phyloP scores from a whole-genome alignment of 1,284 basidiomycete genomes.

The Marasmius tenuissimus region DNA sequence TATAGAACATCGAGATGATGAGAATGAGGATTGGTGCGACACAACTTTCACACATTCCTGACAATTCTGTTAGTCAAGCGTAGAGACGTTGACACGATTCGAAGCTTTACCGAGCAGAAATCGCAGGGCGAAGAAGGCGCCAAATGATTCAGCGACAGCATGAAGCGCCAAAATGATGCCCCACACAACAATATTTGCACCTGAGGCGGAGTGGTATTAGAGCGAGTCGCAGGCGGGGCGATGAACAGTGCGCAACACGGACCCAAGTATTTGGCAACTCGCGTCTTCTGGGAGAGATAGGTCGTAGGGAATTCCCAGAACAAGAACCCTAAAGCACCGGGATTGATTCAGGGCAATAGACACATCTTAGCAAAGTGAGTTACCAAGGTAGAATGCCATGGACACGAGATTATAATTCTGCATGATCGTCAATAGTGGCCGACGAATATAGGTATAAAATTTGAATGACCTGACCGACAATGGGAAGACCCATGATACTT shows the following conservation, averaged over 20 bases:
- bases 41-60: constrained; percentile 68
- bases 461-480: constrained; percentile 51
- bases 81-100: neutral
- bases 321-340: constrained; percentile 44
- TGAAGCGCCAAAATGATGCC: constrained; percentile 63
- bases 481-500: constrained; percentile 68
- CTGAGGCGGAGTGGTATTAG: constrained; percentile 25
- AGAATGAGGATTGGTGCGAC: constrained; percentile 65
- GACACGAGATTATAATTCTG: constrained; percentile 66
- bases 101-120: constrained; percentile 51
- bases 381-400: constrained; percentile 65
- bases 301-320: constrained; percentile 69
- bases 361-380: neutral
- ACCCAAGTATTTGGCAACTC: constrained; percentile 66
- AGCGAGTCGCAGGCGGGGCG: neutral
- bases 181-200: constrained; percentile 63
- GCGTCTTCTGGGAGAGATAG: constrained; percentile 61
- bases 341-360: constrained; percentile 2
- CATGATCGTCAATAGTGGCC: constrained; percentile 10
- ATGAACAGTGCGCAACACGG: neutral
- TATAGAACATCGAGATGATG: constrained; percentile 69
- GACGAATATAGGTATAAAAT: constrained; percentile 4
- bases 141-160: constrained; percentile 54
- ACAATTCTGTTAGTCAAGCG: neutral
- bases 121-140: constrained; percentile 60